Base-by-base conservation (phyloP, 2,329 filamentous ascomycete genomes). In the Fonsecaea monophora region DNA sequence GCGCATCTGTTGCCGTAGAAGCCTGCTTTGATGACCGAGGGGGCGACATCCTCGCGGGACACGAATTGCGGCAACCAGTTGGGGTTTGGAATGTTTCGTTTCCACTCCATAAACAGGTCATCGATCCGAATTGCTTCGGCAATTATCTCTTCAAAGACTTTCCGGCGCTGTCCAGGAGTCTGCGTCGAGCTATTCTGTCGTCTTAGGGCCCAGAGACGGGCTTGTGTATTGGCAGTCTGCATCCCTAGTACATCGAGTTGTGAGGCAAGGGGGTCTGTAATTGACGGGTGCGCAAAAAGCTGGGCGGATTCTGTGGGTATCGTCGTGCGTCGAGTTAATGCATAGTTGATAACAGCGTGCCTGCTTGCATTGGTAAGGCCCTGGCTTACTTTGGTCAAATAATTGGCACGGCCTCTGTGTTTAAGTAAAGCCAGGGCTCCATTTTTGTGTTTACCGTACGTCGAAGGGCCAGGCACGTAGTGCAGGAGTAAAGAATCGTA, bases 391-490 rank as follows among this genome's bases (percentile, higher is more conserved):
- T 60, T 25, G 18, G 67, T 71, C 34, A 53, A 54, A 53, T 66
- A 66, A 38, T 72, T 73, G 4, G 48, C 56, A 13, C 15, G 30
- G 8, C 68, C 70, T 42, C 69, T 64, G 42, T 69, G 67, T 21
- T 70, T 67, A 15, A 72, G 58, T 42, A 74, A 42, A n/a, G 72
- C 72, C 42, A 74, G 54, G 37, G 71, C 69, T 34, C 72, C 71
- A 25, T 64, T 34, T 45, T 73, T 72, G 60, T 74, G 72, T 50
- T 60, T 68, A 13, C 67, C 70, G 45, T 66, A 64, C 13, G 42
- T 55, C 34, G n/a, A 30, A 6, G 56, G 13, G 2, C 48, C 13
- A 13, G 62, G 68, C 35, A 59, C 45, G 65, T 72, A 74, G 53
- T 72, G 67, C 9, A 65, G 53, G 10, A 67, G 40, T 15, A 74